These are phyloP conservation scores for Trichoderma semiorbis DNA, from an alignment of 2,329 filamentous ascomycete genomes.

Conservation along the genomic window DNA sequence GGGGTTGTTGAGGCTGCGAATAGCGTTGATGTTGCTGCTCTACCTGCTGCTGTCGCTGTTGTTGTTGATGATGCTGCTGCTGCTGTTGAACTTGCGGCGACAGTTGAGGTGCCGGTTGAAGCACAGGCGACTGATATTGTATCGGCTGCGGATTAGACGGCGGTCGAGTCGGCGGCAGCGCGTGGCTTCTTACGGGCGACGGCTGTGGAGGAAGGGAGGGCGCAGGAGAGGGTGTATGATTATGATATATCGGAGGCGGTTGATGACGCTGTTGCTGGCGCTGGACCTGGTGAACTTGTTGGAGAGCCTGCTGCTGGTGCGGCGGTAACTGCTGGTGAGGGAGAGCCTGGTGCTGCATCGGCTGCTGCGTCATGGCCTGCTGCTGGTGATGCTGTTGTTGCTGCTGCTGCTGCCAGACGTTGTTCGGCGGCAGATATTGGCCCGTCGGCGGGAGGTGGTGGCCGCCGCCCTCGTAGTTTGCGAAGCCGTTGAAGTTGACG, in stretches of 20 bases:
- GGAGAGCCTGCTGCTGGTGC: conserved; percentile 28
- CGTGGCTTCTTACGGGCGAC: conserved; percentile 20
- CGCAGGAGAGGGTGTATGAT: conserved; percentile 14
- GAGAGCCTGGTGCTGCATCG: conserved; percentile 24
- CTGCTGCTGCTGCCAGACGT: conserved; percentile 17
- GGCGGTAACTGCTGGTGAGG: conserved; percentile 31
- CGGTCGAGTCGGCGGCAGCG: conserved; percentile 17
- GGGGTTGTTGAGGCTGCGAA: conserved; percentile 20
- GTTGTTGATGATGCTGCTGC: conserved; percentile 1
- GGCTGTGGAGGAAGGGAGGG: conserved; percentile 13
- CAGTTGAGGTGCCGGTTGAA: conserved; percentile 7
- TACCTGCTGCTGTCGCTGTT: conserved; percentile 6
- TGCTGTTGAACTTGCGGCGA: conserved; percentile 9
- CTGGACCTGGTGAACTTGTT: conserved; percentile 28
- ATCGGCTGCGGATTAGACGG: conserved; percentile 19
- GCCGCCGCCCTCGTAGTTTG: conserved; percentile 18
- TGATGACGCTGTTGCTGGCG: conserved; percentile 28
- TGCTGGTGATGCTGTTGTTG: conserved; percentile 26
- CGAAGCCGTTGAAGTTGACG: conserved; percentile 12
- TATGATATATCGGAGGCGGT: conserved; percentile 29
- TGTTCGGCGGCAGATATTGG: conserved; percentile 14
- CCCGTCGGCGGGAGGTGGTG: conserved; percentile 18
- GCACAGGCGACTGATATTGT: neutral
- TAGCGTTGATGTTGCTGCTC: conserved; percentile 14
- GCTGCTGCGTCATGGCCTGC: conserved; percentile 21